A percentile compares a stretch with the other conserved stretches of the same genome.
phyloP scores from a whole-genome alignment of 441 rosid species.

The Erodium moschatum region DNA sequence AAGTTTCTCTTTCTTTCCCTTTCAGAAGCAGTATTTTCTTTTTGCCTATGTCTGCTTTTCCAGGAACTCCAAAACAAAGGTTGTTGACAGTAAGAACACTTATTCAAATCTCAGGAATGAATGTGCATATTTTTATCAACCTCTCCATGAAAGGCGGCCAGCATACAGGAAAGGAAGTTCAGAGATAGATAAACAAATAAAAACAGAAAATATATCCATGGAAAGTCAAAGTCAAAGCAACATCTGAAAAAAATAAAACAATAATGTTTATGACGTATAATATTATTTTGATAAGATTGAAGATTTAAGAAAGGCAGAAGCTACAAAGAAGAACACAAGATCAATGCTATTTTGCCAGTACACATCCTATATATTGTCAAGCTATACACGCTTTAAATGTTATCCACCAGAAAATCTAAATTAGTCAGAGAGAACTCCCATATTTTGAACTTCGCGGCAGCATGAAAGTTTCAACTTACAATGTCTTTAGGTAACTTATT shows the following conservation, averaged over 20 bases:
- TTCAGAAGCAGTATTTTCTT: conserved; percentile 57
- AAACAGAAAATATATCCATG: neutral
- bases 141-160: neutral
- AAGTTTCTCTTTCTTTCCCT: conserved; percentile 64
- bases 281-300: too few species aligned
- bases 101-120: neutral
- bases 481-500: neutral
- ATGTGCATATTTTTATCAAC: neutral
- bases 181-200: neutral
- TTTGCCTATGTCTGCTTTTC: conserved; percentile 36
- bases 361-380: neutral
- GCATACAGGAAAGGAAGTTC: neutral
- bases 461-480: neutral
- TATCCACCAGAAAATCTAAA: neutral
- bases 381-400: neutral
- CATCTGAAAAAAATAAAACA: neutral
- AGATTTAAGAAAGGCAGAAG: neutral
- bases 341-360: neutral
- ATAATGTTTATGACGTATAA: neutral
- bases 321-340: neutral
- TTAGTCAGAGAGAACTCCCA: neutral
- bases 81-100: conserved; percentile 1
- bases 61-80: conserved; percentile 33
- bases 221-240: neutral
- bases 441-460: neutral